A percentile compares a stretch with the other conserved stretches of the same genome.
These are phyloP conservation scores for Hygrophorus russula DNA, from an alignment of 768 basidiomycete species.

Conservation along the genomic window DNA sequence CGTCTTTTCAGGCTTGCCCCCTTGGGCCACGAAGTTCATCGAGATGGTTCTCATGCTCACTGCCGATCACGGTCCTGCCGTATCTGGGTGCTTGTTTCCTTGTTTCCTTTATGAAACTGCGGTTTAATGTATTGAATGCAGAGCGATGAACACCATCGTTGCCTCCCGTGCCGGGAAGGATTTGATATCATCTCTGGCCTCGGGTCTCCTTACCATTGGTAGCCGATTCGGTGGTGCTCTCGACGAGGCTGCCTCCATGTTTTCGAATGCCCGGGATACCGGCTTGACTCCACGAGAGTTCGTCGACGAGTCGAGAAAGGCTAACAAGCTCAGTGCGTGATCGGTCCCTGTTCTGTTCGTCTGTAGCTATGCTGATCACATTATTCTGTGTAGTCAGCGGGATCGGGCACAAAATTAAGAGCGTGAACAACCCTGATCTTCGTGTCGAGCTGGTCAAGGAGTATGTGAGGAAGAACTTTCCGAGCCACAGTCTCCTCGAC, in stretches of 20 bases:
- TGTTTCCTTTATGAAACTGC: background rate
- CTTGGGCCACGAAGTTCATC: constrained; percentile 96
- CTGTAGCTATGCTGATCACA: constrained; percentile 6
- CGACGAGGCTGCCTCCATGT: constrained; percentile 95
- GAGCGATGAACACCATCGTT: constrained; percentile 99
- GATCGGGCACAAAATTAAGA: constrained; percentile 99
- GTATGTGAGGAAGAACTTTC: constrained; percentile 94
- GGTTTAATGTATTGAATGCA: background rate
- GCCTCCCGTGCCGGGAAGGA: constrained; percentile 99
- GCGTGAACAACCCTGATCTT: constrained; percentile 89
- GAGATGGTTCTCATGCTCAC: constrained; percentile 99
- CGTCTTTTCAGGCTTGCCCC: constrained; percentile 43
- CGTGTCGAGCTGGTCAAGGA: constrained; percentile 93
- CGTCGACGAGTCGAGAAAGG: constrained; percentile 86
- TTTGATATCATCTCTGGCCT: constrained; percentile 89
- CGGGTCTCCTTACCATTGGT: constrained; percentile 95
- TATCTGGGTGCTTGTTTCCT: constrained; percentile 52
- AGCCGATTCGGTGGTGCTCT: constrained; percentile 98
- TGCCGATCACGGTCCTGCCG: constrained; percentile 95
- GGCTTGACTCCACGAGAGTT: constrained; percentile 97
- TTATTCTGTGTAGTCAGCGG: constrained; percentile 60
- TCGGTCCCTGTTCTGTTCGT: background rate
- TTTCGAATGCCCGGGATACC: constrained; percentile 82
- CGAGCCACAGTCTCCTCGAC: constrained; percentile 83
- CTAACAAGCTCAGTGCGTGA: constrained; percentile 84